phyloP scores from a whole-genome alignment of 768 basidiomycete genomes.

The Lenzites betulinus region DNA sequence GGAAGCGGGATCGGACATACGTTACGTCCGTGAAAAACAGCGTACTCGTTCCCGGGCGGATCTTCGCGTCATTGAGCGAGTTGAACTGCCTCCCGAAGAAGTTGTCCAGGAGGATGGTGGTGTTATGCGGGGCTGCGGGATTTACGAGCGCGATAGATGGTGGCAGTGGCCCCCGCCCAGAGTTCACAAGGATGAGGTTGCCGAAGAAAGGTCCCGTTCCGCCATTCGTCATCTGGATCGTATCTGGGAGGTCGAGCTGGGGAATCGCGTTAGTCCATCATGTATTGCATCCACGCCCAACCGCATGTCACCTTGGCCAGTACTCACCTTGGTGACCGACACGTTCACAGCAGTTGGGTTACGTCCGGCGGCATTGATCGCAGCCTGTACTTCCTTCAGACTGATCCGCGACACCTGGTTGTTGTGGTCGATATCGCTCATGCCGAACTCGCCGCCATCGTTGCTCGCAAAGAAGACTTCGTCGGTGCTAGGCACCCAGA shows the following conservation, averaged over 20 bases:
- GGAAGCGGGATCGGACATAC: conserved; percentile 37
- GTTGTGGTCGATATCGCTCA: conserved; percentile 64
- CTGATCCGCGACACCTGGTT: conserved; percentile 65
- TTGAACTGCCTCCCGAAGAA: conserved; percentile 82
- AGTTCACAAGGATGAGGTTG: conserved; percentile 61
- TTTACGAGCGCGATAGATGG: conserved; percentile 67
- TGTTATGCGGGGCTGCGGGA: conserved; percentile 62
- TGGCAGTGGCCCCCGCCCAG: conserved; percentile 63
- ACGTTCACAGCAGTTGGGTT: conserved; percentile 46
- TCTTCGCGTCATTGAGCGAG: conserved; percentile 77
- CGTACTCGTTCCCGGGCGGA: conserved; percentile 64
- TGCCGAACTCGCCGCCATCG: conserved; percentile 63
- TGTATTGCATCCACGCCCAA: not conserved
- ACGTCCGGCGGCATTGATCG: conserved; percentile 36
- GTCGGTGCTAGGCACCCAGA: conserved; percentile 67
- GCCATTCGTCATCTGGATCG: conserved; percentile 71
- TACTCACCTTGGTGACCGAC: conserved; percentile 43
- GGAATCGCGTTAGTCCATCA: not conserved
- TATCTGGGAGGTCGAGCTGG: conserved; percentile 59
- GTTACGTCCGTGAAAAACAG: conserved; percentile 76
- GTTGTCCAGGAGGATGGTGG: conserved; percentile 74
- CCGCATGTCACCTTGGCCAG: not conserved
- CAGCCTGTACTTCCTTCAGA: conserved; percentile 53
- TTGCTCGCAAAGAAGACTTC: conserved; percentile 75
- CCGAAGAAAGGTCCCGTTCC: conserved; percentile 64